Evolutionary conservation across 805 yeast genomes (phyloP), one percentile per base, ranked within the genome.

Genomic region (Pichia rugopelliculosa): DNA sequence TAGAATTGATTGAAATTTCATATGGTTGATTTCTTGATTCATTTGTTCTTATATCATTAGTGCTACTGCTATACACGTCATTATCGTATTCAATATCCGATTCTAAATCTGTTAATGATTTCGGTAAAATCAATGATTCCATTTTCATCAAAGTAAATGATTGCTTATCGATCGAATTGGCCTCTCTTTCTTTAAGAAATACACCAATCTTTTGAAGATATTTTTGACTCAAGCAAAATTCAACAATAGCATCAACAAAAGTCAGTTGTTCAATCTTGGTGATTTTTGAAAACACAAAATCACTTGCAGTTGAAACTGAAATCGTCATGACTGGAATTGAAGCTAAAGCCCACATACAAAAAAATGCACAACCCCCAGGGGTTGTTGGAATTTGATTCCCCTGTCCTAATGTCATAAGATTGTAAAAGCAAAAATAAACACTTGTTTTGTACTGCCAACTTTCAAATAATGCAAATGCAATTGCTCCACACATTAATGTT

Each of bases 251-350:
- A 24, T 58, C 59, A 34, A 53, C 39, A 4, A 53, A 17, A 9
- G 51, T 44, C 10, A 51, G 39, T 25, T 56, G 45, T 38, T 44
- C 47, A 33, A 56, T 46, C 18, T 52, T 51, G 21, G 62, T 57
- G 21, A 65, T 49, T 11, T 60, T 53, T 3, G 59, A 49, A 59
- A 75, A 68, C 8, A 80, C 55, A 17, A 76, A 68, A 59, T 86
- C 95, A 52, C 91, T 87, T 41, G 83, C 68, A 45, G 78, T 80
- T 1, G 90, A 81, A 36, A 87, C 78, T 47, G 87, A 70, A 17
- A 83, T 81, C 2, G 96, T 85, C 95, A 88, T 87, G 44, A 87
- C 69, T 1, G 96, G 96, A 21, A 89, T 82, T 0, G 96, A 95
- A 7, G 80, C 69, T 20, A 89, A 60, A 0, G 89, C 84, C 96